Percentiles rank a stretch among this genome's conserved stretches.
These are phyloP conservation scores for Paraleonurus japonicus DNA, from an alignment of 257 asterid species.

Conservation along the genomic window DNA sequence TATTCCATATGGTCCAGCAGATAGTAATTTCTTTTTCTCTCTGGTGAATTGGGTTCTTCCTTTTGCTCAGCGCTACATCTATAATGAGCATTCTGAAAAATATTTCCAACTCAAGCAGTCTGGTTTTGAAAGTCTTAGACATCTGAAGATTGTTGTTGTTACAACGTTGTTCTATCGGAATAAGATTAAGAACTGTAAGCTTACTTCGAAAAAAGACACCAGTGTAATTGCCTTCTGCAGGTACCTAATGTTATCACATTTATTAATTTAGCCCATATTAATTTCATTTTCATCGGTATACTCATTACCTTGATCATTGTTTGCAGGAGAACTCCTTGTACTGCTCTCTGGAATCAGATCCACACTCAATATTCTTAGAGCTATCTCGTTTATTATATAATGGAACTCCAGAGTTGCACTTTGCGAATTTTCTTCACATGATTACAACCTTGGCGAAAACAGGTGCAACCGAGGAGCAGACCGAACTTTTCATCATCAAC, in stretches of 20 bases:
- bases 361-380: constrained; percentile 75
- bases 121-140: constrained; percentile 49
- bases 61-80: constrained; percentile 89
- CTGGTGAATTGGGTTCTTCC: constrained; percentile 92
- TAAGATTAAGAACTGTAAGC: constrained; percentile 45
- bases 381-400: constrained; percentile 58
- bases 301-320: constrained; percentile 8
- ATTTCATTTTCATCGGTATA: not conserved
- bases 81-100: constrained; percentile 46
- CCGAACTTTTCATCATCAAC: constrained; percentile 68
- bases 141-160: constrained; percentile 60
- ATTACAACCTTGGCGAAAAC: constrained; percentile 76
- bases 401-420: constrained; percentile 63
- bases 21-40: constrained; percentile 49
- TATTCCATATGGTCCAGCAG: constrained; percentile 57
- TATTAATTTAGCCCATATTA: not conserved
- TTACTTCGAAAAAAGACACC: constrained; percentile 54
- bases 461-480: constrained; percentile 81
- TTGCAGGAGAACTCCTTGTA: constrained; percentile 67
- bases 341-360: constrained; percentile 60
- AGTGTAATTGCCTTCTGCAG: constrained; percentile 80
- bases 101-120: constrained; percentile 60
- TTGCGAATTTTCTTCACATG: constrained; percentile 96
- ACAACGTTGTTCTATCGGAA: constrained; percentile 75
- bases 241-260: constrained; percentile 36